Conservation (phyloP, 225 moss, liverwort and hornwort genomes). For the Marchantia polymorpha region DNA sequence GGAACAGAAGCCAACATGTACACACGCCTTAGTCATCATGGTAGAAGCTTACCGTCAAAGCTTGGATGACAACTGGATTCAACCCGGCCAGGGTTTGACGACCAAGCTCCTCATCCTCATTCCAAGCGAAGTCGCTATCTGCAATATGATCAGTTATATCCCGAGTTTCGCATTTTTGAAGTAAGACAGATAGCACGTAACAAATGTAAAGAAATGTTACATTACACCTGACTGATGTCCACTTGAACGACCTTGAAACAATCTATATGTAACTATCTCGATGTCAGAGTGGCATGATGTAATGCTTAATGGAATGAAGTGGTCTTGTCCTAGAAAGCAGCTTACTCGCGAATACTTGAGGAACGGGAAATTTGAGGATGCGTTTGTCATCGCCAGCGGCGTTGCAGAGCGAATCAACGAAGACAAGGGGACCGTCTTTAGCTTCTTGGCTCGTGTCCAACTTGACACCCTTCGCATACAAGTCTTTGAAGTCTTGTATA, state of each 20-base stretch:
- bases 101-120: conserved; percentile 58
- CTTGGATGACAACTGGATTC: conserved; percentile 50
- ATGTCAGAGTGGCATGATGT: not conserved
- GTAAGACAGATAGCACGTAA: too few relatives aligned
- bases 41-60: conserved; percentile 12
- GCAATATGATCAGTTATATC: not conserved
- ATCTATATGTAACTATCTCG: too few relatives aligned
- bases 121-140: conserved; percentile 59
- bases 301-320: not conserved
- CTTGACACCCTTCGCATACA: conserved; percentile 21
- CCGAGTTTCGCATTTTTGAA: too few relatives aligned
- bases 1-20: too few relatives aligned
- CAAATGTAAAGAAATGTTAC: too few relatives aligned
- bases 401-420: conserved; percentile 14
- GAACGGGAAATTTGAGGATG: conserved; percentile 5
- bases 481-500: not conserved
- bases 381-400: conserved; percentile 19
- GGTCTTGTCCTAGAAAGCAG: not conserved
- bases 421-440: not conserved
- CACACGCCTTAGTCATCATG: too few relatives aligned
- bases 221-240: too few relatives aligned
- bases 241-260: too few relatives aligned
- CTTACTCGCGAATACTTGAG: not conserved
- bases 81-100: conserved; percentile 67
- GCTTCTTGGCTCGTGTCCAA: not conserved